These are phyloP conservation scores for Adansonia digitata DNA, from an alignment of 345 rosid genomes.

Conservation along the genomic window DNA sequence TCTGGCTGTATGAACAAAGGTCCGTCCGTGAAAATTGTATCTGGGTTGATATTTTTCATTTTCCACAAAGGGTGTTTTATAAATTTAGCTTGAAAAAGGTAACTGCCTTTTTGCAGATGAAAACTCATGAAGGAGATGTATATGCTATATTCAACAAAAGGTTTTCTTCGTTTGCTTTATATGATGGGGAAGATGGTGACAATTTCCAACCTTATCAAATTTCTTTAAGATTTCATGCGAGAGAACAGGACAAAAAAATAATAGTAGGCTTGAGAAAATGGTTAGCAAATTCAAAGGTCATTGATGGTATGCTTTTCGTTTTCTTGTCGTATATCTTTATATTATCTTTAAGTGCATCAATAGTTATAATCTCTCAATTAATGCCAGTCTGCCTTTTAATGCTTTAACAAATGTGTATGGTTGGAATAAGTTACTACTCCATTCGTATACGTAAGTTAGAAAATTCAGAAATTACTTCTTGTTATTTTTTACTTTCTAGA, in stretches of 20 bases:
- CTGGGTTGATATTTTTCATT: not conserved
- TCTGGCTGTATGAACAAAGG: not conserved
- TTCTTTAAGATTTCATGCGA: conserved; percentile 43
- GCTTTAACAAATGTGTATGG: not conserved
- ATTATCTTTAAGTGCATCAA: not conserved
- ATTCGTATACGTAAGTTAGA: not conserved
- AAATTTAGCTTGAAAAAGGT: not conserved
- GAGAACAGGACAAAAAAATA: conserved; percentile 42
- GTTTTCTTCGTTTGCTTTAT: conserved; percentile 66
- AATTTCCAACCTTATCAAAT: conserved; percentile 52
- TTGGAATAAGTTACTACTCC: not conserved
- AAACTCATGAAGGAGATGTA: conserved; percentile 30
- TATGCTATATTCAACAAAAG: conserved; percentile 55
- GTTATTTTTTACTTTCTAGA: not conserved
- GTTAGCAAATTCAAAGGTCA: conserved; percentile 26
- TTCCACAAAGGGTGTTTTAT: not conserved
- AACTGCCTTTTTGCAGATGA: conserved; percentile 39
- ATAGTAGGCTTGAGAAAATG: conserved; percentile 42
- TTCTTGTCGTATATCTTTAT: not conserved
- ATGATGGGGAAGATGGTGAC: conserved; percentile 33
- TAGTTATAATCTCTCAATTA: not conserved
- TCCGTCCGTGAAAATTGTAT: not conserved
- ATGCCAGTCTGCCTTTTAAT: not conserved
- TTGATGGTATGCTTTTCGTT: conserved; percentile 37
- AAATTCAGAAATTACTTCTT: not conserved